A percentile compares a stretch with the other conserved stretches of the same genome.
Conservation (phyloP, 1,139 yeast genomes). For the Candida smagusa region DNA sequence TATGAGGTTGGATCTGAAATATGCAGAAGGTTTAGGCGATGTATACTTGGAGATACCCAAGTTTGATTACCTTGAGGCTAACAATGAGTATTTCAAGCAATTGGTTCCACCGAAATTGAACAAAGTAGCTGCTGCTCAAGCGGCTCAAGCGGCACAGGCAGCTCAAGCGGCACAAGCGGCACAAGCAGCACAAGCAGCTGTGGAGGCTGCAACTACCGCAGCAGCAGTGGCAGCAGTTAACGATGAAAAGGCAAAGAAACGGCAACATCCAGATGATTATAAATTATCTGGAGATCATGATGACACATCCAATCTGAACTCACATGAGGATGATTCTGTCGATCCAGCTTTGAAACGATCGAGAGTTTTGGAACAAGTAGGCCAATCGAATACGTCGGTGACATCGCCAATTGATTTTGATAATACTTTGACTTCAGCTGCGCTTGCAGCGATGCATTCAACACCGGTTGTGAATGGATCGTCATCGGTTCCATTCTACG, state of each 20-base stretch:
- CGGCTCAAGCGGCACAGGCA: conserved; percentile 2
- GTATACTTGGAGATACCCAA: conserved; percentile 31
- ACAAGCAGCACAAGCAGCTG: conserved; percentile 5
- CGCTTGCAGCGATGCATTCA: conserved; percentile 35
- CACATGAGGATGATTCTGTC: conserved; percentile 23
- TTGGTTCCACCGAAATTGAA: conserved; percentile 20
- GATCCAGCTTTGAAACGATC: conserved; percentile 31
- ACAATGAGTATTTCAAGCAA: conserved; percentile 28
- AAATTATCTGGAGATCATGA: conserved; percentile 10
- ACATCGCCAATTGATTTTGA: conserved; percentile 24
- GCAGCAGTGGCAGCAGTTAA: neutral
- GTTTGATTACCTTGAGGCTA: conserved; percentile 33
- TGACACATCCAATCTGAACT: conserved; percentile 6
- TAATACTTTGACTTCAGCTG: conserved; percentile 30
- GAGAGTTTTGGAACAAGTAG: conserved; percentile 11
- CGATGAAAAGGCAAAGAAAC: conserved; percentile 12
- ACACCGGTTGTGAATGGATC: conserved; percentile 26
- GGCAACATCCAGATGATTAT: conserved; percentile 13
- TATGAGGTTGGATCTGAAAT: conserved; percentile 26
- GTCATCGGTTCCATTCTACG: conserved; percentile 26
- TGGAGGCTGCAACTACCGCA: conserved; percentile 1
- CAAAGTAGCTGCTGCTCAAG: conserved; percentile 7
- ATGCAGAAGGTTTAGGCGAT: conserved; percentile 30
- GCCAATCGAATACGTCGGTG: conserved; percentile 6
- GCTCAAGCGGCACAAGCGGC: conserved; percentile 6